A percentile compares a stretch with the other conserved stretches of the same genome.
Conservation (phyloP, 768 basidiomycete species). For the Macrolepiota dolichaula region DNA sequence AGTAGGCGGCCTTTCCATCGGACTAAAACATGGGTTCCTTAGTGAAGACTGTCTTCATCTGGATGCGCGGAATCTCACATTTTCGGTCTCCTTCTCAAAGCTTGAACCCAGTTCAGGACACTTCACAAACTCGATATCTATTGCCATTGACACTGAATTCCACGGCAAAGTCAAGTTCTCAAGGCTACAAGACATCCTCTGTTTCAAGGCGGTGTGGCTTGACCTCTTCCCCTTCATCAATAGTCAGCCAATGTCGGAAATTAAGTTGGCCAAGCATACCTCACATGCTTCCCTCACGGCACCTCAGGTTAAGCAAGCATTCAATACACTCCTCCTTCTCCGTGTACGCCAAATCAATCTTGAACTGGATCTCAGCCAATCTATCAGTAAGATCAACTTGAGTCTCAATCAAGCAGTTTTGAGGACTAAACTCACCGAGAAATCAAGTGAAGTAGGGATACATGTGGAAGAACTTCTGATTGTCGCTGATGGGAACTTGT, state of each 20-base stretch:
- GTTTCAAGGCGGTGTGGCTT: slow-evolving; percentile 94
- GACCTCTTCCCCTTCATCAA: slow-evolving; percentile 81
- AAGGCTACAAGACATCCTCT: slow-evolving; percentile 86
- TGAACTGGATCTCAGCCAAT: slow-evolving; percentile 81
- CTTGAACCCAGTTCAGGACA: slow-evolving; percentile 32
- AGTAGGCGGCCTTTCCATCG: slow-evolving; percentile 77
- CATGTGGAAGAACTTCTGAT: slow-evolving; percentile 63
- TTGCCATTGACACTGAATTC: slow-evolving; percentile 84
- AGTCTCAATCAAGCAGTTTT: slow-evolving; percentile 61
- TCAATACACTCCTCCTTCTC: slow-evolving; percentile 63
- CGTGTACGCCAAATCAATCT: slow-evolving; percentile 72
- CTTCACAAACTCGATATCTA: slow-evolving; percentile 55
- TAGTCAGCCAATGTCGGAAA: slow-evolving; percentile 24
- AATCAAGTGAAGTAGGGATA: slow-evolving; percentile 59
- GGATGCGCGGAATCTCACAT: slow-evolving; percentile 77
- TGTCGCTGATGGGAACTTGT: slow-evolving; percentile 67
- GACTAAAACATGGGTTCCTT: slow-evolving; percentile 81
- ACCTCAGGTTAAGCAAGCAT: slow-evolving; percentile 30
- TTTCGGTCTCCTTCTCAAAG: slow-evolving; percentile 70
- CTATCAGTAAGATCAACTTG: slow-evolving; percentile 70
- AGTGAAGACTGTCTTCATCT: slow-evolving; percentile 81
- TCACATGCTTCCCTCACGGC: slow-evolving; percentile 17
- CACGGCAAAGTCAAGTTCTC: slow-evolving; percentile 78
- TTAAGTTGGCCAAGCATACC: slow-evolving; percentile 18
- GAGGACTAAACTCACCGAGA: slow-evolving; percentile 62